Percentiles rank a stretch among this genome's conserved stretches.
phyloP scores from a whole-genome alignment of 768 basidiomycete genomes.

The Macrolepiota dolichaula region DNA sequence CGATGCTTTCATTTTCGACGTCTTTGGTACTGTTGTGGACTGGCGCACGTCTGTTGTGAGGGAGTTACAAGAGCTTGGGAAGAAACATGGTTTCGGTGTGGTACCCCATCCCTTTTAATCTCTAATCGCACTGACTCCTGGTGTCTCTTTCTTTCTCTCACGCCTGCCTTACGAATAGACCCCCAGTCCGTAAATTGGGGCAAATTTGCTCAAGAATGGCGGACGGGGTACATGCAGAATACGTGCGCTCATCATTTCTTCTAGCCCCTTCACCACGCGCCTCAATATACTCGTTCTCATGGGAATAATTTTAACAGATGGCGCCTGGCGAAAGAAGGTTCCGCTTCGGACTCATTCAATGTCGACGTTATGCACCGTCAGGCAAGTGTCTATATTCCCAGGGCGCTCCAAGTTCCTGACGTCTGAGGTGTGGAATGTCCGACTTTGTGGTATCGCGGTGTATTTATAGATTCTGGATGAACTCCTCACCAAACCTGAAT shows the following conservation, averaged over 20 bases:
- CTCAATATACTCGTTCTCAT: neutral
- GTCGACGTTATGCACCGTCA: conserved; percentile 56
- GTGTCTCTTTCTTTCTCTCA: too few species aligned
- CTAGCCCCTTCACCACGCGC: neutral
- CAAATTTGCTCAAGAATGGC: conserved; percentile 56
- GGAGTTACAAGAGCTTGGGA: conserved; percentile 27
- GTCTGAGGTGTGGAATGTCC: neutral
- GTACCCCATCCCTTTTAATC: neutral
- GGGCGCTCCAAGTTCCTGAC: neutral
- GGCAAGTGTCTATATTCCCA: conserved; percentile 27
- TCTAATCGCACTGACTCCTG: neutral
- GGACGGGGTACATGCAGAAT: conserved; percentile 42
- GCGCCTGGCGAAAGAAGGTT: conserved; percentile 39
- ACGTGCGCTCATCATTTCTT: conserved; percentile 34
- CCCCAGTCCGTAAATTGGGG: conserved; percentile 31
- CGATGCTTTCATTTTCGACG: conserved; percentile 45
- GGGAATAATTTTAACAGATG: conserved; percentile 27
- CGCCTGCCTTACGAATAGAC: neutral
- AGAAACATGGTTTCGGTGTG: conserved; percentile 26
- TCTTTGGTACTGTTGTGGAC: conserved; percentile 50
- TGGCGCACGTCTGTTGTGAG: conserved; percentile 33
- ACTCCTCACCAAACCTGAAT: conserved; percentile 47
- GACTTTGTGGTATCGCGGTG: neutral
- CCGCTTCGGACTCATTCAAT: conserved; percentile 48
- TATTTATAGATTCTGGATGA: conserved; percentile 48